A percentile compares a stretch with the other conserved stretches of the same genome.
Evolutionary conservation across 768 basidiomycete genomes (phyloP).

Genomic region (Leccinum fibrillosum): DNA sequence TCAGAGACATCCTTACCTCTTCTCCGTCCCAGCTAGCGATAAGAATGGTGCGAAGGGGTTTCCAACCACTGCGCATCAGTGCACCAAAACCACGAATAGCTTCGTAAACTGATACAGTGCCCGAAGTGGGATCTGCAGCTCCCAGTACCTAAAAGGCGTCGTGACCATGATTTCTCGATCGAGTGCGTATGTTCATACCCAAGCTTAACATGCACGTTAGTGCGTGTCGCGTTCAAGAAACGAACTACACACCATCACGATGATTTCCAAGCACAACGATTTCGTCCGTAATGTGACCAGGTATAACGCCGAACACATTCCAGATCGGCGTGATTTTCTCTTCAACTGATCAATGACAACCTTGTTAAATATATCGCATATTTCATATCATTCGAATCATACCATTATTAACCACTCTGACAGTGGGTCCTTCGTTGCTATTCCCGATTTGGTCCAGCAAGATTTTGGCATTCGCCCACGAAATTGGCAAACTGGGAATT

Average conservation of each 20-base stretch:
- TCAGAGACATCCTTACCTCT: constrained; percentile 36
- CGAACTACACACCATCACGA: constrained; percentile 63
- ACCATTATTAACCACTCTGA: constrained; percentile 59
- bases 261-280: constrained; percentile 87
- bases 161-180: too few species aligned
- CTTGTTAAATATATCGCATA: too few species aligned
- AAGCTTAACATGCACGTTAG: too few species aligned
- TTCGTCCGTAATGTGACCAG: constrained; percentile 81
- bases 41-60: constrained; percentile 66
- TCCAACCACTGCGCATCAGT: constrained; percentile 57
- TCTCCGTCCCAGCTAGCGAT: constrained; percentile 83
- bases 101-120: constrained; percentile 55
- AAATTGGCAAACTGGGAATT: constrained; percentile 87
- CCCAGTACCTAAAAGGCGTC: constrained; percentile 37
- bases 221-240: too few species aligned
- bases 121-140: constrained; percentile 53
- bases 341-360: constrained; percentile 47
- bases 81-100: constrained; percentile 53
- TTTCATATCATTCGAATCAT: constrained; percentile 1
- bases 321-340: constrained; percentile 84
- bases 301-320: constrained; percentile 87
- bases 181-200: too few species aligned
- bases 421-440: constrained; percentile 34
- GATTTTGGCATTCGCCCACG: constrained; percentile 76
- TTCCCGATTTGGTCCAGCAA: constrained; percentile 48